phyloP scores from a whole-genome alignment of 495 filamentous ascomycete species.

The Daldinia decipiens region DNA sequence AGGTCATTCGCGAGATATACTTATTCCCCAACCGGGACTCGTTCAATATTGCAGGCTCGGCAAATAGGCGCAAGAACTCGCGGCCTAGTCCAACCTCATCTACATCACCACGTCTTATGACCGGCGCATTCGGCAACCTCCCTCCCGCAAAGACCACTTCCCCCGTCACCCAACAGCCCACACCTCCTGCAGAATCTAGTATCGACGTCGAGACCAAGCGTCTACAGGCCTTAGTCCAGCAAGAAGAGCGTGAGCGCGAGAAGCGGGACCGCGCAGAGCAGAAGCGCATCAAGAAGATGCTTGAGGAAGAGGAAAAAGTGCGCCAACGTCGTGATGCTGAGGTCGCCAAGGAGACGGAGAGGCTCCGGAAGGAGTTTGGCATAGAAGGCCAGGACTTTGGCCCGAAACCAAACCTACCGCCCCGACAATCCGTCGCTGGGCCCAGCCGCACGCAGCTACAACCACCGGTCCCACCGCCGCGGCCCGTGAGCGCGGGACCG shows the following conservation, averaged over 20 bases:
- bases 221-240: slow-evolving; percentile 65
- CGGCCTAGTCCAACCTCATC: slow-evolving; percentile 47
- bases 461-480: slow-evolving; percentile 49
- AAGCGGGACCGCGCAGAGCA: slow-evolving; percentile 68
- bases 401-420: slow-evolving; percentile 36
- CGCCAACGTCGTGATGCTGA: slow-evolving; percentile 72
- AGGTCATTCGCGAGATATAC: slow-evolving; percentile 89
- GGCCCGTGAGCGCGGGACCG: slow-evolving; percentile 58
- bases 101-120: slow-evolving; percentile 40
- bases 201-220: slow-evolving; percentile 72
- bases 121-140: slow-evolving; percentile 34
- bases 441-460: slow-evolving; percentile 29
- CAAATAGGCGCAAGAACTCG: slow-evolving; percentile 55
- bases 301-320: slow-evolving; percentile 80
- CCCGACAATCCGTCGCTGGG: slow-evolving; percentile 31
- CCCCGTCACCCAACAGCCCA: slow-evolving; percentile 39
- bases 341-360: slow-evolving; percentile 85
- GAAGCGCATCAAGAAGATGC: slow-evolving; percentile 76
- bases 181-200: slow-evolving; percentile 53
- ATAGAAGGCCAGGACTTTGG: slow-evolving; percentile 57
- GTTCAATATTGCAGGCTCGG: slow-evolving; percentile 77
- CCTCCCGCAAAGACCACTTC: slow-evolving; percentile 35
- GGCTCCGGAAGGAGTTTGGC: slow-evolving; percentile 78
- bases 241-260: slow-evolving; percentile 65
- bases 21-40: slow-evolving; percentile 72